Conservation (phyloP, 768 basidiomycete genomes). For the Lentinula raphanica region DNA sequence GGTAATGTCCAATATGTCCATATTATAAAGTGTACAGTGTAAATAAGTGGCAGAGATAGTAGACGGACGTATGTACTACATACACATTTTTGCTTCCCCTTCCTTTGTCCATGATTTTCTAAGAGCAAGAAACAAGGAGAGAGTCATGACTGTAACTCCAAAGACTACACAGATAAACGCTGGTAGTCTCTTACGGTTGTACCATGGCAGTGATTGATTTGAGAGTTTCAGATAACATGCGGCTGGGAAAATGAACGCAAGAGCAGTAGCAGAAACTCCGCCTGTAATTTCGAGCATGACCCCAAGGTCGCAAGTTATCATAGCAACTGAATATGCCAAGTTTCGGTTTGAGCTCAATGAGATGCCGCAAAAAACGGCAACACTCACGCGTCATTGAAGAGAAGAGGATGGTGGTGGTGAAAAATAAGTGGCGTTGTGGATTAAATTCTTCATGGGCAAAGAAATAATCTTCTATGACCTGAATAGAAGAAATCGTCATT, state of each 20-base stretch:
- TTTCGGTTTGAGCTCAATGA: background rate
- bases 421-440: slow-evolving; percentile 79
- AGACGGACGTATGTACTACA: slow-evolving; percentile 27
- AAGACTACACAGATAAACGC: slow-evolving; percentile 70
- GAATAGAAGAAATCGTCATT: background rate
- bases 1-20: background rate
- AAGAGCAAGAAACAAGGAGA: slow-evolving; percentile 74
- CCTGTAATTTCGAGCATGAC: slow-evolving; percentile 97
- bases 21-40: background rate
- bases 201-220: slow-evolving; percentile 53
- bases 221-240: slow-evolving; percentile 79
- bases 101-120: slow-evolving; percentile 73
- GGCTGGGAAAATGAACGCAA: slow-evolving; percentile 91
- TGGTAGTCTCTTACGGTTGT: slow-evolving; percentile 68
- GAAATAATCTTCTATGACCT: slow-evolving; percentile 96
- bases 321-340: slow-evolving; percentile 54
- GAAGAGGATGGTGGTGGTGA: slow-evolving; percentile 81
- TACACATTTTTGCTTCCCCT: slow-evolving; percentile 69
- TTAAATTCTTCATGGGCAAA: slow-evolving; percentile 85
- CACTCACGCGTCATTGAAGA: slow-evolving; percentile 75
- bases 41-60: background rate
- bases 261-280: slow-evolving; percentile 87
- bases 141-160: slow-evolving; percentile 69
- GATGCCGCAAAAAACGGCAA: background rate
- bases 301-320: slow-evolving; percentile 95